Evolutionary conservation across 768 basidiomycete genomes (phyloP).

Genomic region (Mycena galopus): DNA sequence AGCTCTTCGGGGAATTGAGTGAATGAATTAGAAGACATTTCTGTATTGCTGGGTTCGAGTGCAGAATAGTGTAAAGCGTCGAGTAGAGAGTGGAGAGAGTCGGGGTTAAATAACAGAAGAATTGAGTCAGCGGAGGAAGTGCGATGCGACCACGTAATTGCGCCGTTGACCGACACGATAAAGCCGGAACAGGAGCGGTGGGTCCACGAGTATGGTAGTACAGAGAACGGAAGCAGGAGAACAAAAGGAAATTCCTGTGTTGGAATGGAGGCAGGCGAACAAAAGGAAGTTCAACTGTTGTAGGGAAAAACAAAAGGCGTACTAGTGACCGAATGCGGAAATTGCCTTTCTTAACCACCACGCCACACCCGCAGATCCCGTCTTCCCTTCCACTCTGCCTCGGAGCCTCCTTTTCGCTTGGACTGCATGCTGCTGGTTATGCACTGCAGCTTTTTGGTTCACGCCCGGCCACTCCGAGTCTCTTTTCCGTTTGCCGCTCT

Average conservation of each 20-base stretch:
- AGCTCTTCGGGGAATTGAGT: conserved; percentile 54
- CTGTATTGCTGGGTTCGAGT: too few species aligned
- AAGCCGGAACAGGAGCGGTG: neutral
- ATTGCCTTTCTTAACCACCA: neutral
- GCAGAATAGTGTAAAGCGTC: neutral
- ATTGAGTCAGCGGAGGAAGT: neutral
- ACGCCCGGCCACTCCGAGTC: too few species aligned
- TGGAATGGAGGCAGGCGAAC: too few species aligned
- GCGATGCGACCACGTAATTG: neutral
- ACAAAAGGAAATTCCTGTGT: neutral
- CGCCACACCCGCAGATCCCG: neutral
- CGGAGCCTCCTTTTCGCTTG: too few species aligned
- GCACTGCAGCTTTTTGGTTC: too few species aligned
- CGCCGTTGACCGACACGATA: neutral
- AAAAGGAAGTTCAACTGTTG: too few species aligned
- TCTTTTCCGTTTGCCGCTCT: too few species aligned
- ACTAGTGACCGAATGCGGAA: neutral
- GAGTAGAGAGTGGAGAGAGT: neutral
- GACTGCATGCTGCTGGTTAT: too few species aligned
- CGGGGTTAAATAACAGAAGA: neutral
- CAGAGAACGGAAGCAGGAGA: too few species aligned
- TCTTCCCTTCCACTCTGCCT: too few species aligned
- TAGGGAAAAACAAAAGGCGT: neutral
- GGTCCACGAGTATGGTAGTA: neutral
- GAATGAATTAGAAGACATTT: conserved; percentile 20